Evolutionary conservation across 2,329 filamentous ascomycete species (phyloP).

Genomic region (Leptographium lundbergii): DNA sequence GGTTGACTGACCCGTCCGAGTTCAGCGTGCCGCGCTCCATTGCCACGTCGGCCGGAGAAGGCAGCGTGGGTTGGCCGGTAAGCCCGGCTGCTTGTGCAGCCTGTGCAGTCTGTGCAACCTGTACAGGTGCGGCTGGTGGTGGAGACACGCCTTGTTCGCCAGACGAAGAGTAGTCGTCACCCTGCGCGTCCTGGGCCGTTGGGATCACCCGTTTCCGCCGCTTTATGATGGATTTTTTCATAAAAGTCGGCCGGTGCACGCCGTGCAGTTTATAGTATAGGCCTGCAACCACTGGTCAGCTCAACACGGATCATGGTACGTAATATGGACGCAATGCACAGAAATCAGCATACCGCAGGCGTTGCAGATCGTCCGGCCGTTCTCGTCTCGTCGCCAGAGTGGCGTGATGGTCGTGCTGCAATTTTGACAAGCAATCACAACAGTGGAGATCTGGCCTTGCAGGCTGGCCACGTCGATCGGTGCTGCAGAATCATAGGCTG

Average conservation of each 20-base stretch:
- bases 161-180: slow-evolving; percentile 23
- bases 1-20: slow-evolving; percentile 51
- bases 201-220: slow-evolving; percentile 89
- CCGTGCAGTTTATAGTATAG: slow-evolving; percentile 95
- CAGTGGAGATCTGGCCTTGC: slow-evolving; percentile 37
- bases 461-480: slow-evolving; percentile 38
- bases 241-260: slow-evolving; percentile 84
- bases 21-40: slow-evolving; percentile 44
- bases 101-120: neutral
- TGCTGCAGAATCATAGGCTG: slow-evolving; percentile 21
- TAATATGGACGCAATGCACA: neutral
- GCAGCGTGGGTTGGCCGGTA: neutral
- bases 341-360: slow-evolving; percentile 67
- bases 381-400: slow-evolving; percentile 86
- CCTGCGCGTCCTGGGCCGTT: slow-evolving; percentile 39
- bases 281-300: slow-evolving; percentile 34
- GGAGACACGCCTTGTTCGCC: slow-evolving; percentile 36
- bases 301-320: neutral
- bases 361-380: slow-evolving; percentile 95
- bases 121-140: slow-evolving; percentile 13
- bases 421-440: slow-evolving; percentile 89
- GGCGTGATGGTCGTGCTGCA: slow-evolving; percentile 95
- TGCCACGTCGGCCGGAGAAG: slow-evolving; percentile 3
- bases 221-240: slow-evolving; percentile 98
- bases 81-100: neutral